Conservation (phyloP, 2,329 filamentous ascomycete genomes). For the Pseudogymnoascus sp. region DNA sequence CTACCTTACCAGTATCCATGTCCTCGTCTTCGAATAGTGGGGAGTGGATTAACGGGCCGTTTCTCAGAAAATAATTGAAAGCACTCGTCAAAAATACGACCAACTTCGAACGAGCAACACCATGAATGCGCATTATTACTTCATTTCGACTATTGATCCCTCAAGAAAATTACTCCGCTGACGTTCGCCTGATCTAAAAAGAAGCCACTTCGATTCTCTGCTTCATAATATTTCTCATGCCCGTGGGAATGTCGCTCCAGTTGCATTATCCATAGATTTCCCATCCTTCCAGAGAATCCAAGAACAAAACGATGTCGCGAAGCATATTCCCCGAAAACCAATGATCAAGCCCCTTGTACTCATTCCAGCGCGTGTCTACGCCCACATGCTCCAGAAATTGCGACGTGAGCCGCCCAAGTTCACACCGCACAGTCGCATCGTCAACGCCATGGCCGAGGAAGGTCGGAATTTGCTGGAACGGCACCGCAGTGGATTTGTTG, state of each 20-base stretch:
- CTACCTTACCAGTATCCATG: background rate
- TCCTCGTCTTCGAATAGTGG: background rate
- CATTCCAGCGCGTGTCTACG: constrained; percentile 28
- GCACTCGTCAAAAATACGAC: background rate
- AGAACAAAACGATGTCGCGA: constrained; percentile 29
- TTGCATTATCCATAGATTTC: background rate
- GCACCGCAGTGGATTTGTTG: background rate
- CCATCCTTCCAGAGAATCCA: constrained; percentile 14
- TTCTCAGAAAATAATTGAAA: background rate
- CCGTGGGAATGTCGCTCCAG: background rate
- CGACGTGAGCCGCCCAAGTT: constrained; percentile 29
- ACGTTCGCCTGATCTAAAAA: background rate
- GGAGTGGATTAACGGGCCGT: background rate
- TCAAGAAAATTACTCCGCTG: background rate
- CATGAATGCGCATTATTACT: background rate
- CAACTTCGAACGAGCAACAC: background rate
- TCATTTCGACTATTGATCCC: background rate
- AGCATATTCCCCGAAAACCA: constrained; percentile 39
- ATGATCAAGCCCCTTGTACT: constrained; percentile 37
- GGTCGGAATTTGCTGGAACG: constrained; percentile 29
- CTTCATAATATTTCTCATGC: background rate
- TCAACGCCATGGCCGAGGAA: constrained; percentile 39
- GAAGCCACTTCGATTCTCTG: background rate
- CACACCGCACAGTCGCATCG: constrained; percentile 35
- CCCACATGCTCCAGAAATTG: constrained; percentile 30